phyloP scores from a whole-genome alignment of 306 rosid genomes.

The Pyrus betulifolia region DNA sequence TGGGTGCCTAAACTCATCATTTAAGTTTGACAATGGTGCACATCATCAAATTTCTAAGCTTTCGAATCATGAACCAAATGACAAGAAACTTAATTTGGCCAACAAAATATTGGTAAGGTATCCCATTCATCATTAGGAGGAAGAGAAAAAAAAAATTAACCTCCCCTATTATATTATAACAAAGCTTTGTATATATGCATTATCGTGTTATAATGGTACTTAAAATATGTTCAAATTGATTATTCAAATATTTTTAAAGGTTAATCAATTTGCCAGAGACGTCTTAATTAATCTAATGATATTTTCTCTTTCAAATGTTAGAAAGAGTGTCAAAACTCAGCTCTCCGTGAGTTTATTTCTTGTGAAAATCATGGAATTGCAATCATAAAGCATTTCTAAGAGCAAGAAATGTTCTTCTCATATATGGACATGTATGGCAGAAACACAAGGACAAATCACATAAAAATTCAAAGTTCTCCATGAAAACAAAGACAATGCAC shows the following conservation, averaged over 20 bases:
- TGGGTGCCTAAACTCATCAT: background rate
- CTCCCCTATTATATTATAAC: background rate
- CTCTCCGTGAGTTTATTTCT: background rate
- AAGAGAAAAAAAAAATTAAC: background rate
- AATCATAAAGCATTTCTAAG: background rate
- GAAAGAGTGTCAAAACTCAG: no score
- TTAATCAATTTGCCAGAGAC: no score
- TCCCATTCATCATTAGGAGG: background rate
- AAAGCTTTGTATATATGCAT: background rate
- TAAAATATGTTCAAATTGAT: background rate
- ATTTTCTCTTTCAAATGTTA: no score
- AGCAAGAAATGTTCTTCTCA: background rate
- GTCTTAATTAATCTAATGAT: no score
- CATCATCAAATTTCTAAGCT: background rate
- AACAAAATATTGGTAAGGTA: background rate
- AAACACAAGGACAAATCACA: background rate
- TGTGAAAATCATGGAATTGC: background rate
- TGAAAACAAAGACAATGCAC: background rate
- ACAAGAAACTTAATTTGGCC: background rate
- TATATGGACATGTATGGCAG: background rate
- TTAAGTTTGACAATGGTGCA: background rate
- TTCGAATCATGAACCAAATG: background rate
- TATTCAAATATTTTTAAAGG: background rate
- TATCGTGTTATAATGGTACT: background rate
- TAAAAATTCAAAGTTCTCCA: background rate